Percentiles rank a stretch among this genome's conserved stretches.
Evolutionary conservation across 2,329 filamentous ascomycete species (phyloP).

Genomic region (Byssochlamys sp.): DNA sequence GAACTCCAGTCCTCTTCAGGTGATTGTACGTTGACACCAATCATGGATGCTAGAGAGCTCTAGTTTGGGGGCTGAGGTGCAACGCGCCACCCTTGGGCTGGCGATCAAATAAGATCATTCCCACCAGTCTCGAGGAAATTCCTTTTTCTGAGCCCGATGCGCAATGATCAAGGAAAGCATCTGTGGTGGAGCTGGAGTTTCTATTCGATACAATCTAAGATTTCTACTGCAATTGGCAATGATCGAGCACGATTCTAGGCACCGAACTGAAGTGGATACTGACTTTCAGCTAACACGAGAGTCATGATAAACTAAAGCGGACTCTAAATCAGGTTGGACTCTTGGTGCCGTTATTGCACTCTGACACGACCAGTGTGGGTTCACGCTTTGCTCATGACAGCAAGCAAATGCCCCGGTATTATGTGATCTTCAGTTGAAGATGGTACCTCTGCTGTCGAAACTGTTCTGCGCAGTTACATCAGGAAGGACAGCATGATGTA

Average conservation of each 20-base stretch:
- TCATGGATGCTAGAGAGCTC: not conserved
- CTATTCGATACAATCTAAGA: too few species aligned
- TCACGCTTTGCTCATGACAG: too few species aligned
- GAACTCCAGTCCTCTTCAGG: not conserved
- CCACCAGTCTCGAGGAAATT: not conserved
- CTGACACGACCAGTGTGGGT: not conserved
- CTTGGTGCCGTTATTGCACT: not conserved
- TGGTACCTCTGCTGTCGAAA: too few species aligned
- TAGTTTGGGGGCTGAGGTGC: not conserved
- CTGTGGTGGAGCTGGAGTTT: too few species aligned
- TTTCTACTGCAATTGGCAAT: not conserved
- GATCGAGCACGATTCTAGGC: not conserved
- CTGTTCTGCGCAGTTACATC: too few species aligned
- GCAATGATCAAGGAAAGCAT: too few species aligned
- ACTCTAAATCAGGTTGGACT: not conserved
- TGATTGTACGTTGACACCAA: not conserved
- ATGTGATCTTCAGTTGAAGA: too few species aligned
- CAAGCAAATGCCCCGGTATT: too few species aligned
- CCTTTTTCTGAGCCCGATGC: not conserved
- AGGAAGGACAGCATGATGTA: too few species aligned
- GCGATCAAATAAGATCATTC: not conserved
- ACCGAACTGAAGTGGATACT: not conserved
- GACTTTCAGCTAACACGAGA: not conserved
- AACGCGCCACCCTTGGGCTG: not conserved
- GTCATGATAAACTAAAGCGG: not conserved